Percentiles rank a stretch among this genome's conserved stretches.
Conservation (phyloP, 2,329 filamentous ascomycete genomes). For the Thelonectria olida region DNA sequence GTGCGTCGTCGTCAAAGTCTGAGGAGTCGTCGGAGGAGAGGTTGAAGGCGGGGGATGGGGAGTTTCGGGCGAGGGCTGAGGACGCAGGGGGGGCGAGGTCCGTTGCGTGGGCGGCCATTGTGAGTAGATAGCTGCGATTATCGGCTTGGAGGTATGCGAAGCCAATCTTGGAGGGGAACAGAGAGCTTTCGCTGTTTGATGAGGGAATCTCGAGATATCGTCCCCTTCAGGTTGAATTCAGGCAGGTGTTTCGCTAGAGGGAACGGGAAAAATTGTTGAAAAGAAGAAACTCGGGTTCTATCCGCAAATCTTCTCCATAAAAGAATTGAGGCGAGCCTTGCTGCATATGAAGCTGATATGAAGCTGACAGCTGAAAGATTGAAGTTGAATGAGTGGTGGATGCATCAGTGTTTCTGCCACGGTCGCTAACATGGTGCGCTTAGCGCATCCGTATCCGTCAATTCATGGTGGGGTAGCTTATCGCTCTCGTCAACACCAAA, state of each 20-base stretch:
- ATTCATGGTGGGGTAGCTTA: slow-evolving; percentile 1
- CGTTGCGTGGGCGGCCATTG: slow-evolving; percentile 34
- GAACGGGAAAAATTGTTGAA: background rate
- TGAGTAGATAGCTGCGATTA: background rate
- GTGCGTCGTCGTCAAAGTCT: slow-evolving; percentile 66
- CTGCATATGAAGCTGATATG: slow-evolving; percentile 3
- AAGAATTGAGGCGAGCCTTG: background rate
- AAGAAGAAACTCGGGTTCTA: background rate
- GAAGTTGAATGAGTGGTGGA: background rate
- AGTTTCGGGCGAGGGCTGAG: slow-evolving; percentile 37
- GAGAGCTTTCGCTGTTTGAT: background rate
- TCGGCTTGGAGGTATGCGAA: background rate
- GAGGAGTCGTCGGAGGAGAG: slow-evolving; percentile 53
- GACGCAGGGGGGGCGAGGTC: slow-evolving; percentile 40
- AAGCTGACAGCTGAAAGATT: background rate
- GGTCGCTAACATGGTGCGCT: slow-evolving; percentile 7
- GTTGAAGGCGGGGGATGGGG: slow-evolving; percentile 49
- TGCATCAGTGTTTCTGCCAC: slow-evolving; percentile 17
- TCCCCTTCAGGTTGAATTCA: background rate
- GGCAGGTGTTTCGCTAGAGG: background rate
- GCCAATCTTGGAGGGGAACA: background rate
- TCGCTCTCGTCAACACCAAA: background rate
- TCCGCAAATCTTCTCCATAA: too few relatives aligned
- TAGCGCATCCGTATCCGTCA: slow-evolving; percentile 3
- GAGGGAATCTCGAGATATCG: background rate